These are phyloP conservation scores for Herpetospermum pedunculosum DNA, from an alignment of 306 rosid genomes.

Conservation along the genomic window DNA sequence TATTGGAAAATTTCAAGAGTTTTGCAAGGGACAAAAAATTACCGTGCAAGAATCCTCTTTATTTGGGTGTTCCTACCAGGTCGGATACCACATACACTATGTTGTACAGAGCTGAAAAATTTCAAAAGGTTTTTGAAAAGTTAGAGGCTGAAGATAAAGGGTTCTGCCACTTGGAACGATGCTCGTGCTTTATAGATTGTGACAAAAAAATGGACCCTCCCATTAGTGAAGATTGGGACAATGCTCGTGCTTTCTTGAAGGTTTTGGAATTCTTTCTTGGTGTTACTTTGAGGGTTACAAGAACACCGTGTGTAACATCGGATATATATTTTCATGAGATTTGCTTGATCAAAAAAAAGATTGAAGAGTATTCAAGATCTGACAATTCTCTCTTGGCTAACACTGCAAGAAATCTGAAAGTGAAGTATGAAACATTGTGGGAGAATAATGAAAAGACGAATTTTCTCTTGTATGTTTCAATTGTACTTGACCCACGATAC, in stretches of 20 bases:
- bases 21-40: background rate
- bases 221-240: background rate
- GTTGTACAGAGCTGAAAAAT: slow-evolving; percentile 6
- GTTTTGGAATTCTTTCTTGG: background rate
- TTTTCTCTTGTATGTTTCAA: background rate
- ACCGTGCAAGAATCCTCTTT: background rate
- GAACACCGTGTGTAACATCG: background rate
- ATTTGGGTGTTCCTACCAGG: background rate
- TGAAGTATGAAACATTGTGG: slow-evolving; percentile 6
- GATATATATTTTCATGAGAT: background rate
- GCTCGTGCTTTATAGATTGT: background rate
- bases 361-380: background rate
- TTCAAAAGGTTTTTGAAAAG: slow-evolving; percentile 3
- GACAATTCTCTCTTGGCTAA: background rate
- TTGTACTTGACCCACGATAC: background rate
- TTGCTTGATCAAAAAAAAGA: background rate
- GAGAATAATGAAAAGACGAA: background rate
- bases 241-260: background rate
- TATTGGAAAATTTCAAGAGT: background rate
- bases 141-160: background rate
- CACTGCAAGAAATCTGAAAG: background rate
- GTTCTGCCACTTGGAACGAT: background rate
- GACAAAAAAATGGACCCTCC: background rate
- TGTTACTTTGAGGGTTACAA: background rate
- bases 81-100: slow-evolving; percentile 5